Percentiles rank a stretch among this genome's conserved stretches.
These are phyloP conservation scores for Phytophthora pini DNA, from an alignment of 352 stramenopile species.

Conservation along the genomic window DNA sequence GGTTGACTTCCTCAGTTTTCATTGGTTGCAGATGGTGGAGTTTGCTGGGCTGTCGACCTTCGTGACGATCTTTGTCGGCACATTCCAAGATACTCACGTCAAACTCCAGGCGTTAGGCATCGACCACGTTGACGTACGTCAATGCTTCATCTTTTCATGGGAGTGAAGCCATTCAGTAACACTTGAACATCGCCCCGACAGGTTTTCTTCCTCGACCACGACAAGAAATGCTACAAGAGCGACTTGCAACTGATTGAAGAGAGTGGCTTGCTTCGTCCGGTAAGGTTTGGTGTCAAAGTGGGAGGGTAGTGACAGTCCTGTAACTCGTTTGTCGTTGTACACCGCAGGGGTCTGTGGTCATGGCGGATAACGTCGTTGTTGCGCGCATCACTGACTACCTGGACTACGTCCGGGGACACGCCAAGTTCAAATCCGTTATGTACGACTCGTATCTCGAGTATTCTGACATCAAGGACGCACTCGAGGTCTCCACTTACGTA, in stretches of 20 bases:
- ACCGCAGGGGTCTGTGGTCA: conserved; percentile 40
- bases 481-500: conserved; percentile 47
- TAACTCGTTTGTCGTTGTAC: background rate
- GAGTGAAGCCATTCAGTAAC: background rate
- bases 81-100: conserved; percentile 37
- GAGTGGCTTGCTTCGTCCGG: conserved; percentile 35
- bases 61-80: conserved; percentile 47
- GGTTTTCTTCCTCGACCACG: conserved; percentile 53
- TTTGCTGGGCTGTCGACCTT: conserved; percentile 39
- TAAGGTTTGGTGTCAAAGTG: conserved; percentile 7
- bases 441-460: conserved; percentile 52
- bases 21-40: conserved; percentile 31
- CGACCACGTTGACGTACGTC: conserved; percentile 42
- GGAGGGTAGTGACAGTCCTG: background rate
- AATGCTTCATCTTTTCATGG: background rate
- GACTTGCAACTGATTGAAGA: conserved; percentile 43
- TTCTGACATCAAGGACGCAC: conserved; percentile 39
- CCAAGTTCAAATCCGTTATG: conserved; percentile 40
- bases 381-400: conserved; percentile 43
- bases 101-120: conserved; percentile 36
- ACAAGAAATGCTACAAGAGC: conserved; percentile 39
- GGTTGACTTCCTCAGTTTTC: no score
- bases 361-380: conserved; percentile 50
- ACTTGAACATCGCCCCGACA: conserved; percentile 3
- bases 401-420: conserved; percentile 43